Evolutionary conservation across 2,329 filamentous ascomycete genomes (phyloP), one percentile per base, ranked within the genome.

Genomic region (Fusarium buharicum): DNA sequence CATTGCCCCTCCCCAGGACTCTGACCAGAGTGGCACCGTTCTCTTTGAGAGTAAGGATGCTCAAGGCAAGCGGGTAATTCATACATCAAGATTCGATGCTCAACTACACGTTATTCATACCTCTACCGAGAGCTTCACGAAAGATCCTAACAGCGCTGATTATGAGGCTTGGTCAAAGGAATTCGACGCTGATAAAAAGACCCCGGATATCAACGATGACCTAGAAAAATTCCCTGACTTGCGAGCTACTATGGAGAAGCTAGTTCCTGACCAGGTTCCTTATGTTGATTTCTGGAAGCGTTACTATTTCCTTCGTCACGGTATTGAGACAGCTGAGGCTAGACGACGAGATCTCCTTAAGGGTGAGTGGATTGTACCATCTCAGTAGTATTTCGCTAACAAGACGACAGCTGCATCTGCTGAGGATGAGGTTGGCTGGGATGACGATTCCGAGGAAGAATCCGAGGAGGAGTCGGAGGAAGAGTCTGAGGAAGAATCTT

Each of bases 101-200:
- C 95, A 98, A 77, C 81, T 99, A 60, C 94, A 99, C 73, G 93
- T 96, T 30, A 93, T 99, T 57, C 95, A 99, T 76, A 93, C 92
- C 5, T 90, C 88, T 17, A 76, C 88, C 34, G 90, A 95, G 61
- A 91, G 88, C 69, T 96, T 98, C 76, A 85, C 86, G 51, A 90
- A 90, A 72, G 93, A 98, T 71, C 92, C 93, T 0, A 83, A 85
- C 8, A 88, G 88, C 44, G 82, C 85, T 13, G 88, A 96, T 75
- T 98, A 90, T 80, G 83, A 86, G 10, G 75, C 80, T 5, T 98
- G 93, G 88, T 83, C 84, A 51, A 81, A 86, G 62, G 82, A 81
- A 0, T 98, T 98, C 72, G 86, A 94, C 68, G 86, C 91, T 13
- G 93, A 94, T 49, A 84, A 84, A 72, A 94, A 93, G 84, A 98